phyloP scores from a whole-genome alignment of 768 basidiomycete genomes.

The Zangia roseola region DNA sequence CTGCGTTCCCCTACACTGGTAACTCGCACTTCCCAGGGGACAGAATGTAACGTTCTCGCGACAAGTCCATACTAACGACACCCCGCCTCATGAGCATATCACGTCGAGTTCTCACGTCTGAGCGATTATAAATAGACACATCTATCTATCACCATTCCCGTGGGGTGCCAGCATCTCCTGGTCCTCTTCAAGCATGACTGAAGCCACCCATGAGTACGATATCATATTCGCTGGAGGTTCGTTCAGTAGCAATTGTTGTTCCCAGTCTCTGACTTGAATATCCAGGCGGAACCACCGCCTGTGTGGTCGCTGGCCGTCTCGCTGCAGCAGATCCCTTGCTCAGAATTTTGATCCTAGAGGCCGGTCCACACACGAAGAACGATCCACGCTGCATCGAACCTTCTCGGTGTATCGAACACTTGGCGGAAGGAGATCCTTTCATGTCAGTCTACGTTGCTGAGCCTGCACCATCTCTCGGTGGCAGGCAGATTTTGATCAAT shows the following conservation, averaged over 20 bases:
- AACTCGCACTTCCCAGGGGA: too few species aligned
- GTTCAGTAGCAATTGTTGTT: background rate
- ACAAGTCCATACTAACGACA: too few species aligned
- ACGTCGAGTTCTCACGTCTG: too few species aligned
- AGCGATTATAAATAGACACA: too few species aligned
- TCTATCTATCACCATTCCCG: too few species aligned
- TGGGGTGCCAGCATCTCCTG: background rate
- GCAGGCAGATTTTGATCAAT: conserved; percentile 14
- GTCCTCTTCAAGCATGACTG: conserved; percentile 7
- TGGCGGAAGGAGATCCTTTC: conserved; percentile 16
- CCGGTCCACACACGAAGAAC: conserved; percentile 24
- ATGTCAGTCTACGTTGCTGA: conserved; percentile 17
- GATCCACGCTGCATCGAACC: conserved; percentile 22
- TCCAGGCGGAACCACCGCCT: conserved; percentile 36
- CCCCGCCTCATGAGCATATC: too few species aligned
- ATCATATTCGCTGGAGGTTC: conserved; percentile 60
- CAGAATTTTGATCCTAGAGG: conserved; percentile 29
- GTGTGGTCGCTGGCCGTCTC: conserved; percentile 32
- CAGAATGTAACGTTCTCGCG: too few species aligned
- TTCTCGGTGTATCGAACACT: conserved; percentile 20
- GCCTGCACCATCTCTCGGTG: conserved; percentile 14
- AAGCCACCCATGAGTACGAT: conserved; percentile 33
- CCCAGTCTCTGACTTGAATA: background rate
- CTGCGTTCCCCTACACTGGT: too few species aligned
- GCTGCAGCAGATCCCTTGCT: conserved; percentile 25